Evolutionary conservation across 192 early-diverging fungal genomes (phyloP).

Genomic region (Linnemannia schmuckeri): DNA sequence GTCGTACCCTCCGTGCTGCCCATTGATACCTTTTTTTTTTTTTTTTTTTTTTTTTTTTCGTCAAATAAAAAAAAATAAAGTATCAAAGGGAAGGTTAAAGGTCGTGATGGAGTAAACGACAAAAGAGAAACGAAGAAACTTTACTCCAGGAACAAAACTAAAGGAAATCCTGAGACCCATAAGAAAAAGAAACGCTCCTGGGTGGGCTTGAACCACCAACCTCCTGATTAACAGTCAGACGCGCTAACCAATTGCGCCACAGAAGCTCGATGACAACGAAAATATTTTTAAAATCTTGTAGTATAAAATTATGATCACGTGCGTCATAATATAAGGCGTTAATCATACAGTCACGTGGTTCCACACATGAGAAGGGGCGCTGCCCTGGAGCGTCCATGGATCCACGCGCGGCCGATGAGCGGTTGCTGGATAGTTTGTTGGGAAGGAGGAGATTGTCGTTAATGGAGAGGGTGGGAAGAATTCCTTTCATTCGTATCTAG

Average conservation of each 20-base stretch:
- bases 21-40: neutral
- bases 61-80: neutral
- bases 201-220: constrained; percentile 73
- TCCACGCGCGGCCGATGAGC: no score
- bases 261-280: neutral
- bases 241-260: constrained; percentile 50
- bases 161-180: neutral
- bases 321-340: neutral
- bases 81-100: neutral
- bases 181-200: constrained; percentile 59
- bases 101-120: neutral
- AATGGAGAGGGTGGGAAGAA: neutral
- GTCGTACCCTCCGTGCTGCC: neutral
- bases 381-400: no score
- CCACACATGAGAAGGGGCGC: neutral
- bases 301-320: neutral
- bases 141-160: neutral
- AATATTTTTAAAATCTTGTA: no score
- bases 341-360: neutral
- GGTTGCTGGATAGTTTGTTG: no score
- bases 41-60: no score
- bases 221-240: constrained; percentile 72
- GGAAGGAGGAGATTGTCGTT: no score
- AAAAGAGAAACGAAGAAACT: no score
- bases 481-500: neutral